These are phyloP conservation scores for Lactarius akahatsu DNA, from an alignment of 768 basidiomycete genomes.

Conservation along the genomic window DNA sequence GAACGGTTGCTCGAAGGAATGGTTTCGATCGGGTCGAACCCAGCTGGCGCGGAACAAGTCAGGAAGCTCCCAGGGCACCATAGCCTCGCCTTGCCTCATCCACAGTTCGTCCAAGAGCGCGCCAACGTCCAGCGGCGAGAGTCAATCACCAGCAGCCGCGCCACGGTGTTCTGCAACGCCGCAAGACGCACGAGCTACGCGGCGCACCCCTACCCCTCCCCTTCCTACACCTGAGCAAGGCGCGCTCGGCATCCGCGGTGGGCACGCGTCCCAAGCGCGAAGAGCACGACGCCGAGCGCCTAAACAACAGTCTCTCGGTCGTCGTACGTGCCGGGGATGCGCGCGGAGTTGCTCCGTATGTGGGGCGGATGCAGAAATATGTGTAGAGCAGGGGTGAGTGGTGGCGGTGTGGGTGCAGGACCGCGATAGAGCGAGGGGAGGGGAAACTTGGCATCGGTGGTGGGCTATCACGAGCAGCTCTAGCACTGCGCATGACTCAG, in stretches of 20 bases:
- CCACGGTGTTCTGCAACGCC: slow-evolving; percentile 57
- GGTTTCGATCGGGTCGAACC: too few species aligned
- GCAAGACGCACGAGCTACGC: slow-evolving; percentile 41
- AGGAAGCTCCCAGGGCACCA: neutral
- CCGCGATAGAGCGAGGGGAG: too few species aligned
- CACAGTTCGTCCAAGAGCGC: slow-evolving; percentile 42
- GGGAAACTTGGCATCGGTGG: too few species aligned
- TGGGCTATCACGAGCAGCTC: too few species aligned
- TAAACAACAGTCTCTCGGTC: slow-evolving; percentile 75
- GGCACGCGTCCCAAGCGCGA: slow-evolving; percentile 61
- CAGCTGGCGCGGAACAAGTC: too few species aligned
- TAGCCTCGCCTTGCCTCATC: slow-evolving; percentile 4
- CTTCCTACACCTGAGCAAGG: slow-evolving; percentile 28
- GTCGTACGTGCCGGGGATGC: slow-evolving; percentile 58
- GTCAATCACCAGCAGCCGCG: slow-evolving; percentile 65
- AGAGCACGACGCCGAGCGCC: slow-evolving; percentile 88
- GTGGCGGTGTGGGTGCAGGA: too few species aligned
- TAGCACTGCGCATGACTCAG: too few species aligned
- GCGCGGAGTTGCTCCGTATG: slow-evolving; percentile 28
- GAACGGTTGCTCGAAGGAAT: too few species aligned
- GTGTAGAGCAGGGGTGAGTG: too few species aligned
- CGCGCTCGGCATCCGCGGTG: slow-evolving; percentile 37
- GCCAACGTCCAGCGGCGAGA: slow-evolving; percentile 54
- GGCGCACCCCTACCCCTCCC: slow-evolving; percentile 34
- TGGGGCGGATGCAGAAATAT: too few species aligned